Conservation (phyloP, 1,139 yeast species). For the Sugiyamaella pinicola region DNA sequence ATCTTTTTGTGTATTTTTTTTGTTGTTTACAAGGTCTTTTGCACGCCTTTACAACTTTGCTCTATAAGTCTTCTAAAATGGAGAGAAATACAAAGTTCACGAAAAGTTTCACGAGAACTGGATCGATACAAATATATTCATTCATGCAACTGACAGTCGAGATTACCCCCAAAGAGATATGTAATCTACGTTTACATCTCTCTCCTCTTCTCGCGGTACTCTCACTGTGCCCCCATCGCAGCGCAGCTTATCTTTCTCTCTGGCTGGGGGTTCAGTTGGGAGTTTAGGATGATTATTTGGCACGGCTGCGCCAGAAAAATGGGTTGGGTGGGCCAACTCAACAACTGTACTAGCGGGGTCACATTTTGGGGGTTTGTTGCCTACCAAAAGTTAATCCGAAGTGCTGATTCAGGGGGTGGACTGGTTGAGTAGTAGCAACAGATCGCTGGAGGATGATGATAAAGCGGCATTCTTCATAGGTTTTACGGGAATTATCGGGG, state of each 20-base stretch:
- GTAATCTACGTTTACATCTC: not conserved
- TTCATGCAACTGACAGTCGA: not conserved
- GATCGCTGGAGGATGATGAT: too few species aligned
- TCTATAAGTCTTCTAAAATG: not conserved
- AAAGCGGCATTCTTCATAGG: too few species aligned
- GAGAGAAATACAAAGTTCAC: not conserved
- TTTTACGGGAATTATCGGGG: too few species aligned
- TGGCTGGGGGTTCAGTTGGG: too few species aligned
- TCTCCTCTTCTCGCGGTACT: not conserved
- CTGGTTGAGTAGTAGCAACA: too few species aligned
- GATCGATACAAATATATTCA: not conserved
- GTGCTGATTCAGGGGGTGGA: too few species aligned
- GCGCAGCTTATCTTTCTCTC: too few species aligned
- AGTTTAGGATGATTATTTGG: not conserved
- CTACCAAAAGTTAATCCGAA: not conserved
- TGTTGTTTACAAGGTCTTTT: not conserved
- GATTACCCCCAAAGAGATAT: too few species aligned
- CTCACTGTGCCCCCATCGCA: not conserved
- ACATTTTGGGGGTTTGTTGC: not conserved
- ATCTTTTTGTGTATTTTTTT: not conserved
- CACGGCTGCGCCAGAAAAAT: not conserved
- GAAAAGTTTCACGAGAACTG: not conserved
- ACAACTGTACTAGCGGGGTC: not conserved
- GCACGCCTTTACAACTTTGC: too few species aligned
- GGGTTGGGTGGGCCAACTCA: not conserved